Evolutionary conservation across 345 rosid species (phyloP).

Genomic region (Physaria fendleri): DNA sequence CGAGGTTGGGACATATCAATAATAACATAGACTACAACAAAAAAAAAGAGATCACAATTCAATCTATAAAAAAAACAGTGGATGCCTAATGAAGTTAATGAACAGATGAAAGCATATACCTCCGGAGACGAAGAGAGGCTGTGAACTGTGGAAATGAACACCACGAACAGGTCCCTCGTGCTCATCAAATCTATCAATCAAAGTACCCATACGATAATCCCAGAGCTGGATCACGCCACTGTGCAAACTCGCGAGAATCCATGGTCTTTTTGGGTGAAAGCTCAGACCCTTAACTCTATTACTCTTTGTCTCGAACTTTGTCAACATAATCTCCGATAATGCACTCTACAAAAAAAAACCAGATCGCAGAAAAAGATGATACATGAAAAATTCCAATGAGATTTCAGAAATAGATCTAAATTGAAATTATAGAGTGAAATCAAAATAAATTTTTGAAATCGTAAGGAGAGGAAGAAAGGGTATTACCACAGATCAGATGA

Average conservation of each 20-base stretch:
- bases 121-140: slow-evolving; percentile 93
- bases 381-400: not conserved
- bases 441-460: not conserved
- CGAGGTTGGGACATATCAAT: too few species aligned
- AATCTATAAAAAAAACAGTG: not conserved
- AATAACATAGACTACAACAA: too few species aligned
- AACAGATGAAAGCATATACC: slow-evolving; percentile 59
- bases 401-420: not conserved
- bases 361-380: slow-evolving; percentile 21
- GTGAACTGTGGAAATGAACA: slow-evolving; percentile 89
- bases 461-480: not conserved
- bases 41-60: too few species aligned
- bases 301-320: slow-evolving; percentile 98
- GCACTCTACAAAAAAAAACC: slow-evolving; percentile 18
- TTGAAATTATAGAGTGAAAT: not conserved
- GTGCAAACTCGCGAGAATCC: slow-evolving; percentile 98
- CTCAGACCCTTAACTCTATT: slow-evolving; percentile 95
- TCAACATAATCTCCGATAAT: slow-evolving; percentile 57
- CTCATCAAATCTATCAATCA: slow-evolving; percentile 90
- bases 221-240: slow-evolving; percentile 99
- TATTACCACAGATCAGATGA: not conserved
- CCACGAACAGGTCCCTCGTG: slow-evolving; percentile 99
- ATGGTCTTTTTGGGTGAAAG: slow-evolving; percentile 92
- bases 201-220: slow-evolving; percentile 98
- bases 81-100: not conserved